Base-by-base conservation (phyloP, 805 yeast species). In the Lachancea sp. region DNA sequence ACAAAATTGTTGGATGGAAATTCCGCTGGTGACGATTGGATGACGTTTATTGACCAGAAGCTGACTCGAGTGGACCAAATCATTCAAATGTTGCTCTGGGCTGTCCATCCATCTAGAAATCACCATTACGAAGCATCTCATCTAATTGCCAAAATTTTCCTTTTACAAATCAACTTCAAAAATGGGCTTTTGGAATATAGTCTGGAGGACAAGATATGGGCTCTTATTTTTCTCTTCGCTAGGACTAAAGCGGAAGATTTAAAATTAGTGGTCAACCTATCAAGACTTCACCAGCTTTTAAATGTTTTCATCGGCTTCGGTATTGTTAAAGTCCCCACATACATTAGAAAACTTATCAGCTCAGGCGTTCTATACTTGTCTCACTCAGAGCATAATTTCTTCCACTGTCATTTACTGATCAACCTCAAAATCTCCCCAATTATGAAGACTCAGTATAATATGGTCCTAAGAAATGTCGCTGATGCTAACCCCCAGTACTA, bases 281-380 rank as follows among this genome's bases (percentile, higher is more conserved):
- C 65, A 47, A 45, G 57, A 11, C 28, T 75, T 12, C 74, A 76
- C 47, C 64, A 68, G 20, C 63, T 74, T 22, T 40, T 78, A 21
- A 74, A 74, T 41, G 56, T 65, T 15, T 47, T 68, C 13, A 53
- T 56, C 5, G 67, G 65, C 9, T 67, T 71, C 13, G 64, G 71
- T 11, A 64, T 69, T 35, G 63, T 72, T n/a, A 74, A 71, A 42
- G 60, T 62, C 1, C 58, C 70, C 1, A 72, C 83, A 1, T 90
- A 90, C 53, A 68, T 89, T 42, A 68, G 97, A 52, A 77, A 80
- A 49, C 65, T 89, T 26, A 88, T 90, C 33, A 86, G 96, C 8
- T 79, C 92, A 1, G 98, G 97, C 4, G 69, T 87, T 1, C 75
- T 89, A 34, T 86, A 83, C 59, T 60, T 77, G 3, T 70, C 75